Percentiles rank a stretch among this genome's conserved stretches.
Conservation (phyloP, 2,329 filamentous ascomycete genomes). For the Exophiala aquamarina region DNA sequence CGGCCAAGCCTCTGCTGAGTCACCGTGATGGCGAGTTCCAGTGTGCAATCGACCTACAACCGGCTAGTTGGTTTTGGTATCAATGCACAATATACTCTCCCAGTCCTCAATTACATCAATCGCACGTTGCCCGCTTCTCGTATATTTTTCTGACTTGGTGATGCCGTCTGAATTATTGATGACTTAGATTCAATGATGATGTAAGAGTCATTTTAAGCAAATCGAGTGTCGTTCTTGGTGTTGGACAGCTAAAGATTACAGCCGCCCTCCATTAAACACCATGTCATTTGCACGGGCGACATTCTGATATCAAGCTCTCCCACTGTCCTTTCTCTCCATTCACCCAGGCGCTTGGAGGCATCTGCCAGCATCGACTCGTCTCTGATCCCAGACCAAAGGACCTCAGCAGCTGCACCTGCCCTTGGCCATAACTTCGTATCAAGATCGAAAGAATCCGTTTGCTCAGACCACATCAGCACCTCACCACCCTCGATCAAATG, state of each 20-base stretch:
- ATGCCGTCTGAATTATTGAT: not conserved
- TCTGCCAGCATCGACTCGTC: slow-evolving; percentile 54
- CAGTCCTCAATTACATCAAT: too few relatives aligned
- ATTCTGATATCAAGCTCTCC: slow-evolving; percentile 66
- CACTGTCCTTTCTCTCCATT: slow-evolving; percentile 71
- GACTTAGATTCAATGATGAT: too few relatives aligned
- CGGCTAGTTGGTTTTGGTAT: too few relatives aligned
- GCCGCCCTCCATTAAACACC: slow-evolving; percentile 59
- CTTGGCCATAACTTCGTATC: slow-evolving; percentile 60
- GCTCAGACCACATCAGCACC: slow-evolving; percentile 77
- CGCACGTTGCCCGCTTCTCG: too few relatives aligned
- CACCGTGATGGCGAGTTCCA: too few relatives aligned
- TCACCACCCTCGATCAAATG: slow-evolving; percentile 78
- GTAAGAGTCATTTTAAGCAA: too few relatives aligned
- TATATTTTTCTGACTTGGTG: too few relatives aligned
- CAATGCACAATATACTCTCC: too few relatives aligned
- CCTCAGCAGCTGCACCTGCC: slow-evolving; percentile 56
- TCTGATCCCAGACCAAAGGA: slow-evolving; percentile 57
- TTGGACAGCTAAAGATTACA: slow-evolving; percentile 15
- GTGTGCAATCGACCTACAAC: too few relatives aligned
- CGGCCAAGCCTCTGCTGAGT: too few relatives aligned
- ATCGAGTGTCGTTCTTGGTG: too few relatives aligned
- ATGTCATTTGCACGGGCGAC: slow-evolving; percentile 69
- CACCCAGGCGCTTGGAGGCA: slow-evolving; percentile 64
- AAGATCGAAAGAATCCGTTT: slow-evolving; percentile 72